Conservation (phyloP, 129 eudicot genomes). For the Smallanthus sonchifolius region DNA sequence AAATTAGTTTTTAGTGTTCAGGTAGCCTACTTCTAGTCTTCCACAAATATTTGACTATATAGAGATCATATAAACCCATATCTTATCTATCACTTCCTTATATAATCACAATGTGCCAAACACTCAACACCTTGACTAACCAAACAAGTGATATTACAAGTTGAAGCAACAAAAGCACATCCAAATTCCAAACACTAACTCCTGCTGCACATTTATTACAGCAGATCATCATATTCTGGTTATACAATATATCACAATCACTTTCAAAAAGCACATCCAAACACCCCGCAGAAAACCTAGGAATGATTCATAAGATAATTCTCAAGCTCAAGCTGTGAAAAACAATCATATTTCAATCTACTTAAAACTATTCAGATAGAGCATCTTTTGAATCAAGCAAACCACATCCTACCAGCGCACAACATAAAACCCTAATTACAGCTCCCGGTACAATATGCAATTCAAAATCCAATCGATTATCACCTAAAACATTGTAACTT, state of each 20-base stretch:
- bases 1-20: background rate
- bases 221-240: background rate
- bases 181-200: background rate
- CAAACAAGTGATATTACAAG: background rate
- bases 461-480: constrained; percentile 1
- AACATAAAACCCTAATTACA: constrained; percentile 22
- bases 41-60: background rate
- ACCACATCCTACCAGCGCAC: background rate
- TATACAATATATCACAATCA: background rate
- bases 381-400: background rate
- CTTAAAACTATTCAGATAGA: background rate
- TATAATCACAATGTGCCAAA: background rate
- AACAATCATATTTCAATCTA: constrained; percentile 2
- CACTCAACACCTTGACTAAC: background rate
- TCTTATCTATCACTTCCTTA: background rate
- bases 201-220: background rate
- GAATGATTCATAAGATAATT: background rate
- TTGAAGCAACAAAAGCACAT: background rate
- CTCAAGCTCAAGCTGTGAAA: background rate
- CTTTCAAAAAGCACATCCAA: background rate
- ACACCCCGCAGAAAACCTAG: background rate
- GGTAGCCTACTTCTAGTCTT: background rate
- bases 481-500: constrained; percentile 15
- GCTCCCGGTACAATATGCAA: background rate
- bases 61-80: background rate